These are phyloP conservation scores for Corymbia citriodora DNA, from an alignment of 441 rosid species.

Conservation along the genomic window DNA sequence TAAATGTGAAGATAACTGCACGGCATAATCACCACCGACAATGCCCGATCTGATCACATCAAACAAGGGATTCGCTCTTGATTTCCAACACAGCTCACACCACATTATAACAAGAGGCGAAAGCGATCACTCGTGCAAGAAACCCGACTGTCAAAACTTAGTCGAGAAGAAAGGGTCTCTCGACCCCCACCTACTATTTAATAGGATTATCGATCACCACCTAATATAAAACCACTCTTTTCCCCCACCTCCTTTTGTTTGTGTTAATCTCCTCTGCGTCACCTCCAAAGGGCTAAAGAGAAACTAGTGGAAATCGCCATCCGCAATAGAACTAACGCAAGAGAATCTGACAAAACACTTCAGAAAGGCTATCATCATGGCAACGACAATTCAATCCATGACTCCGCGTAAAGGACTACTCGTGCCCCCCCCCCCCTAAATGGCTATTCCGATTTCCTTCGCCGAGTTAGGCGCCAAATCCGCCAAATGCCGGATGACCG, in stretches of 20 bases:
- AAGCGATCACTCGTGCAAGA: not conserved
- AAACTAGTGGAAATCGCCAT: not conserved
- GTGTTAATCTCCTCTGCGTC: not conserved
- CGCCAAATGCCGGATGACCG: not conserved
- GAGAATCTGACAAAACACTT: not conserved
- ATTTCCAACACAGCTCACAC: not conserved
- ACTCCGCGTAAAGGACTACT: not conserved
- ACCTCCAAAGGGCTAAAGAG: not conserved
- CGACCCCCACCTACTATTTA: not conserved
- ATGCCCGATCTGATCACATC: not conserved
- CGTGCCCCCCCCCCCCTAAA: not conserved
- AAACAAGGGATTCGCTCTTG: not conserved
- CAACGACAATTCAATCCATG: not conserved
- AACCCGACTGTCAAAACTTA: not conserved
- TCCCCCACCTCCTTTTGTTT: not conserved
- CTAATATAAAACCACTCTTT: not conserved
- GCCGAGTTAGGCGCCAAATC: not conserved
- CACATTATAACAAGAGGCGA: not conserved
- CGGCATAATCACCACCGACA: not conserved
- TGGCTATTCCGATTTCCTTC: no score
- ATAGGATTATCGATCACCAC: not conserved
- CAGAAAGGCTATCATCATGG: not conserved
- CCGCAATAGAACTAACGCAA: not conserved
- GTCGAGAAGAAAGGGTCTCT: not conserved
- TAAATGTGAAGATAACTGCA: not conserved